Conservation (phyloP, 2,329 filamentous ascomycete species). For the Aspergillus sp. region DNA sequence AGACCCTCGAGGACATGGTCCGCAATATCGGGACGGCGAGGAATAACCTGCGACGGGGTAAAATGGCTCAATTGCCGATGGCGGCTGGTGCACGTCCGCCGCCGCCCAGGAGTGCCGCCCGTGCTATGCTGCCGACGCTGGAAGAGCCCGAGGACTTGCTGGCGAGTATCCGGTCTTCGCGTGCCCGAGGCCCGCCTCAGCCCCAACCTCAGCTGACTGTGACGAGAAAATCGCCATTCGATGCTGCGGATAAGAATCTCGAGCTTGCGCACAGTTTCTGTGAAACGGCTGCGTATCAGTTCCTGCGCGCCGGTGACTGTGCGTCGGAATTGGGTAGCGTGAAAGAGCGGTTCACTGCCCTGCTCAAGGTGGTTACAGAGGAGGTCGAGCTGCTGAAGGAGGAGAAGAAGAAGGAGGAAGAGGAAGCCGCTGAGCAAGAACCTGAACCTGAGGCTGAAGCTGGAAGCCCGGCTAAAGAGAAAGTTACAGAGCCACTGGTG, state of each 20-base stretch:
- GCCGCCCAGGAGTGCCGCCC: conserved; percentile 16
- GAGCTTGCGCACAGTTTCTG: conserved; percentile 79
- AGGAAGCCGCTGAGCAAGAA: conserved; percentile 22
- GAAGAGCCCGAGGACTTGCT: conserved; percentile 13
- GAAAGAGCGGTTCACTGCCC: conserved; percentile 62
- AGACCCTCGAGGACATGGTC: conserved; percentile 77
- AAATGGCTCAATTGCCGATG: conserved; percentile 52
- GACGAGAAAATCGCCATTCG: conserved; percentile 61
- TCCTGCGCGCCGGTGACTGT: conserved; percentile 84
- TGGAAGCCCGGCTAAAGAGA: background rate
- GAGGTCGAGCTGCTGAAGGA: conserved; percentile 59
- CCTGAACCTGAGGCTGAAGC: background rate
- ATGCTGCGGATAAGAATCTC: conserved; percentile 73
- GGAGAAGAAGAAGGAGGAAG: conserved; percentile 45
- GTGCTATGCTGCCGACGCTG: background rate
- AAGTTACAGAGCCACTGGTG: background rate
- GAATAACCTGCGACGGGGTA: conserved; percentile 83
- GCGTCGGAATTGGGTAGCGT: conserved; percentile 72
- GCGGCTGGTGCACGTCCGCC: background rate
- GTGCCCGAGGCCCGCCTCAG: conserved; percentile 12
- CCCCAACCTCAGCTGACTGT: conserved; percentile 49
- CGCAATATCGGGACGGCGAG: conserved; percentile 76
- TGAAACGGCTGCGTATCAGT: conserved; percentile 84
- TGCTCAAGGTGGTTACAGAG: conserved; percentile 60
- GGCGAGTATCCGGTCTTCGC: conserved; percentile 28